Evolutionary conservation across 176 grass and related monocot genomes (phyloP), one percentile per base, ranked within the genome.

Genomic region (Bothriochloa decipiens): DNA sequence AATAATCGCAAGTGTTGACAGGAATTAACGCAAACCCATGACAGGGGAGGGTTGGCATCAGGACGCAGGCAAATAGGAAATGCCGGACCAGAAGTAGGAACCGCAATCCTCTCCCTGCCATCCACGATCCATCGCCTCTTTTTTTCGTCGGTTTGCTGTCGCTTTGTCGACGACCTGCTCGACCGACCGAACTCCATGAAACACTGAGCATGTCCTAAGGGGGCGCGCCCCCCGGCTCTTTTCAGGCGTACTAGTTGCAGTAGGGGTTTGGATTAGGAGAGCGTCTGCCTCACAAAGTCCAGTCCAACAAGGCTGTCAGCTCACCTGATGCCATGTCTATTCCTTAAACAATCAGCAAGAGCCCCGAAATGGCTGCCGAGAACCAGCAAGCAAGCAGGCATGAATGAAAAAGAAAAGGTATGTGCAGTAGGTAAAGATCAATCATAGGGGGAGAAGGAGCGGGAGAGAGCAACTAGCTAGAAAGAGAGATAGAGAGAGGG

Each of bases 321-420:
- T 84, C 82, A 49, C 39, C 43, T 76, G 82, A 81, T 69, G 82
- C 2, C 50, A 68, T 41, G 70, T 57, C 35, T 76, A 3, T 90
- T 86, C 84, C 88, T 90, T 90, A 86, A 83, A 90, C 84, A 86
- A 86, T 58, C 83, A 82, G 84, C 88, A 90, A 90, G 78, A 39
- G 82, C 36, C 22, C 65, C 16, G 82, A 39, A 72, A 47, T 68
- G 75, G 65, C 83, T 77, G 66, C 65, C 26, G 42, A 72, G 26
- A 85, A 63, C 83, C 76, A 85, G 88, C 71, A 89, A 77, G 64
- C 16, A 25, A 1, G 8, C 40, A 50, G n/a, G 55, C 11, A 42
- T 18, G 62, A 43, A 29, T 29, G 71, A 50, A 11, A 72, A 78
- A 64, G 25, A 18, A 72, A 78, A 86, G 73, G 65, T 68, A 74